Evolutionary conservation across 768 basidiomycete genomes (phyloP).

Genomic region (Leccinum barrowsii): DNA sequence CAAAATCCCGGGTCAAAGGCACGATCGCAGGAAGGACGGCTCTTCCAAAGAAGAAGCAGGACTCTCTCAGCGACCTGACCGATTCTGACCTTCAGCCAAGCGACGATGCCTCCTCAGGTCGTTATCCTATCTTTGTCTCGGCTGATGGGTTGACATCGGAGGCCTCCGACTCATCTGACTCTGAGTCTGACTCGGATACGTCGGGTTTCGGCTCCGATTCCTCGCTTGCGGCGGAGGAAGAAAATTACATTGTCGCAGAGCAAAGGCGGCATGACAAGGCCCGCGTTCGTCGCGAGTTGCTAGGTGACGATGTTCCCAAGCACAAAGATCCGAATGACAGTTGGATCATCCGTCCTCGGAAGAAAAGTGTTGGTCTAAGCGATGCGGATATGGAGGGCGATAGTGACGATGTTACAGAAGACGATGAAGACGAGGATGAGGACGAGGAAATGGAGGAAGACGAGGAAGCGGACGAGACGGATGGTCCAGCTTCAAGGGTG

Average conservation of each 20-base stretch:
- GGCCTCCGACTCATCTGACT: slow-evolving; percentile 44
- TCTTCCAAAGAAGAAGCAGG: slow-evolving; percentile 19
- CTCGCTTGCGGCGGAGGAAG: slow-evolving; percentile 59
- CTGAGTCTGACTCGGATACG: slow-evolving; percentile 32
- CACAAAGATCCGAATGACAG: slow-evolving; percentile 41
- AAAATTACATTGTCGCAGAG: slow-evolving; percentile 53
- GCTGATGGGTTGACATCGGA: slow-evolving; percentile 55
- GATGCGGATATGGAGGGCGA: slow-evolving; percentile 66
- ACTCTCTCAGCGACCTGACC: slow-evolving; percentile 13
- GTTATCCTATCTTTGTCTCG: slow-evolving; percentile 67
- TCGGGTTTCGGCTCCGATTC: slow-evolving; percentile 50
- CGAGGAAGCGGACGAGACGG: slow-evolving; percentile 46
- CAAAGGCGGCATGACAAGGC: slow-evolving; percentile 44
- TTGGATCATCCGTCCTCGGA: slow-evolving; percentile 70
- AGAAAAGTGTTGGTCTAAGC: slow-evolving; percentile 62
- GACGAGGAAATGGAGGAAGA: slow-evolving; percentile 36
- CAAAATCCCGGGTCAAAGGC: slow-evolving; percentile 40
- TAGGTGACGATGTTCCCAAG: slow-evolving; percentile 50
- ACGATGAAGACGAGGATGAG: slow-evolving; percentile 51
- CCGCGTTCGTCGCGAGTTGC: slow-evolving; percentile 57
- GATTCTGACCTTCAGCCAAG: slow-evolving; percentile 34
- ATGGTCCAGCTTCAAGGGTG: slow-evolving; percentile 37
- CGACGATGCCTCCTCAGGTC: slow-evolving; percentile 33
- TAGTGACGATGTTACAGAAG: slow-evolving; percentile 53
- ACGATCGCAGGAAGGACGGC: slow-evolving; percentile 28